Evolutionary conservation across 2,329 filamentous ascomycete genomes (phyloP).

Genomic region (Xylaria sp.): DNA sequence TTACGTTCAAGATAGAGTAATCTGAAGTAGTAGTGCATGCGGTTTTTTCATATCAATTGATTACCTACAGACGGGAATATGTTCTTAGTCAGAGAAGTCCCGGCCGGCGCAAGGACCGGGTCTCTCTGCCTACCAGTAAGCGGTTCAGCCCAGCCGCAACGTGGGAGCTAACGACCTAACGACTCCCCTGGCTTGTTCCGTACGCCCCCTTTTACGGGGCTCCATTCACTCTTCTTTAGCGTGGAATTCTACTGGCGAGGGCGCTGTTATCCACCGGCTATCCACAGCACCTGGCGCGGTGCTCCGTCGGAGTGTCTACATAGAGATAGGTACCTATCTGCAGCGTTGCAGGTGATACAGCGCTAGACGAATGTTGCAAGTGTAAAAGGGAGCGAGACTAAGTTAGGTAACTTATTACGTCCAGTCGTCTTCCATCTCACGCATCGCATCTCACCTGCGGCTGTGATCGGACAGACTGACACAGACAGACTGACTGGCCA

Average conservation of each 20-base stretch:
- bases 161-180: constrained; percentile 6
- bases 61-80: background rate
- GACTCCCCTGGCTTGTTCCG: constrained; percentile 7
- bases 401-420: background rate
- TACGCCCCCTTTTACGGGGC: constrained; percentile 33
- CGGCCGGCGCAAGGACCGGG: constrained; percentile 1
- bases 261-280: constrained; percentile 6
- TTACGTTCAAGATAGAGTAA: background rate
- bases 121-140: constrained; percentile 12
- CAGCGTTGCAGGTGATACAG: background rate
- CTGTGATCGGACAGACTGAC: background rate
- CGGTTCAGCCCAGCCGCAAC: constrained; percentile 18
- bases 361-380: constrained; percentile 4
- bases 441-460: constrained; percentile 14
- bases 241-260: constrained; percentile 1
- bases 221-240: constrained; percentile 7
- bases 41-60: background rate
- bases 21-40: background rate
- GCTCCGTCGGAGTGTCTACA: background rate
- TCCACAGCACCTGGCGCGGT: constrained; percentile 6
- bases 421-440: constrained; percentile 8
- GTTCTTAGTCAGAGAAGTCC: background rate
- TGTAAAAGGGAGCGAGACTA: too few relatives aligned
- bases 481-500: too few relatives aligned
- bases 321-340: constrained; percentile 1